Evolutionary conservation across 176 grass and related monocot genomes (phyloP).

Genomic region (Triticum dicoccoides): DNA sequence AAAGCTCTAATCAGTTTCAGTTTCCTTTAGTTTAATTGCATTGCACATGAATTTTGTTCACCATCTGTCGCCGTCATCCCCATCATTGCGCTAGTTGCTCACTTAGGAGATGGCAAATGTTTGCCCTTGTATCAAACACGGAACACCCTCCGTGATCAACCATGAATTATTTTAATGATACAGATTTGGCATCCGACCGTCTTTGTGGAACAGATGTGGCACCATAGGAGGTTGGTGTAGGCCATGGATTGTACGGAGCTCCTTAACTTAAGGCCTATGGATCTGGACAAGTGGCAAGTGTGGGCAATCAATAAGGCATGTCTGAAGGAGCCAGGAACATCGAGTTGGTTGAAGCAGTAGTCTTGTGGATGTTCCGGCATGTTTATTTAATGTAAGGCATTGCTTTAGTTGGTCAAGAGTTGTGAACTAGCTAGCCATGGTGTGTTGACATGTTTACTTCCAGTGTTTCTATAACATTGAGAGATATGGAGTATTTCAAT

Average conservation of each 20-base stretch:
- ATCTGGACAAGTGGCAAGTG: slow-evolving; percentile 53
- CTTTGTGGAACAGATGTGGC: slow-evolving; percentile 57
- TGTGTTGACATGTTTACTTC: slow-evolving; percentile 51
- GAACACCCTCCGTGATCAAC: slow-evolving; percentile 51
- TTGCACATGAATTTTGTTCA: background rate
- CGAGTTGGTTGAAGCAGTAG: slow-evolving; percentile 39
- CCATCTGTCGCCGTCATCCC: background rate
- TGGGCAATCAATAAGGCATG: slow-evolving; percentile 38
- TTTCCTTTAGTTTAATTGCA: slow-evolving; percentile 1
- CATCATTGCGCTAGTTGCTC: slow-evolving; percentile 8
- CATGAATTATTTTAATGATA: slow-evolving; percentile 69
- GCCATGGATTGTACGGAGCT: slow-evolving; percentile 68
- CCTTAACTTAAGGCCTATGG: slow-evolving; percentile 48
- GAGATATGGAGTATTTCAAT: slow-evolving; percentile 47
- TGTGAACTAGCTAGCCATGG: slow-evolving; percentile 44
- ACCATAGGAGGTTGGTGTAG: slow-evolving; percentile 61
- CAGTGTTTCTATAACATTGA: slow-evolving; percentile 58
- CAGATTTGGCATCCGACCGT: slow-evolving; percentile 55
- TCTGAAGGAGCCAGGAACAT: slow-evolving; percentile 40
- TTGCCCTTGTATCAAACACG: slow-evolving; percentile 37
- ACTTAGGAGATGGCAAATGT: slow-evolving; percentile 31
- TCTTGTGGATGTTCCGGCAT: slow-evolving; percentile 47
- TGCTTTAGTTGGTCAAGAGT: slow-evolving; percentile 63
- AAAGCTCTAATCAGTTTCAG: slow-evolving; percentile 4
- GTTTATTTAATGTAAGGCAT: slow-evolving; percentile 58